Evolutionary conservation across 2,329 filamentous ascomycete species (phyloP).

Genomic region (Alternaria consortialis): DNA sequence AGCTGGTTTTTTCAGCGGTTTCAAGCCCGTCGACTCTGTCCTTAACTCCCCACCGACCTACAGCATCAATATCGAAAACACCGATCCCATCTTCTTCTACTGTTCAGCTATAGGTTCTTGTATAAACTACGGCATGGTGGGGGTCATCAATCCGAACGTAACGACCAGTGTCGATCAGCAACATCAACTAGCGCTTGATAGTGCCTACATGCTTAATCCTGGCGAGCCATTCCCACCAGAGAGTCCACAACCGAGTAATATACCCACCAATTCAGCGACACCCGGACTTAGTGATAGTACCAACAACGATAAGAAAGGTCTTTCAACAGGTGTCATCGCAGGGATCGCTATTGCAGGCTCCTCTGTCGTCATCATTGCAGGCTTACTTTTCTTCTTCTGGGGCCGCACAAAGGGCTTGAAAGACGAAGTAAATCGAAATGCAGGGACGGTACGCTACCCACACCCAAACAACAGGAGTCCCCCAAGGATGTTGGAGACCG

Average conservation of each 20-base stretch:
- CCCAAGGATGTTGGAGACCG: slow-evolving; percentile 4
- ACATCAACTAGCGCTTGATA: slow-evolving; percentile 30
- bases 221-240: slow-evolving; percentile 46
- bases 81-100: slow-evolving; percentile 50
- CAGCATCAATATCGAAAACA: slow-evolving; percentile 41
- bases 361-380: slow-evolving; percentile 28
- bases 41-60: slow-evolving; percentile 39
- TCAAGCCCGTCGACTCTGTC: slow-evolving; percentile 38
- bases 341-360: slow-evolving; percentile 67
- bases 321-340: slow-evolving; percentile 52
- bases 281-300: background rate
- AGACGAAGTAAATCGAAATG: slow-evolving; percentile 35
- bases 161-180: slow-evolving; percentile 36
- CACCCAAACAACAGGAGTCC: background rate
- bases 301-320: slow-evolving; percentile 6
- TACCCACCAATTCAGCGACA: slow-evolving; percentile 9
- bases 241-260: slow-evolving; percentile 14
- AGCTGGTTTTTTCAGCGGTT: slow-evolving; percentile 44
- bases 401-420: slow-evolving; percentile 32
- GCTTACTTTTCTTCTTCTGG: slow-evolving; percentile 41
- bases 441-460: slow-evolving; percentile 16
- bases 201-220: slow-evolving; percentile 45
- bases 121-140: slow-evolving; percentile 73
- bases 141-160: slow-evolving; percentile 71
- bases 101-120: slow-evolving; percentile 70